A percentile compares a stretch with the other conserved stretches of the same genome.
Conservation (phyloP, 257 asterid genomes). For the Ehretia macrophylla region DNA sequence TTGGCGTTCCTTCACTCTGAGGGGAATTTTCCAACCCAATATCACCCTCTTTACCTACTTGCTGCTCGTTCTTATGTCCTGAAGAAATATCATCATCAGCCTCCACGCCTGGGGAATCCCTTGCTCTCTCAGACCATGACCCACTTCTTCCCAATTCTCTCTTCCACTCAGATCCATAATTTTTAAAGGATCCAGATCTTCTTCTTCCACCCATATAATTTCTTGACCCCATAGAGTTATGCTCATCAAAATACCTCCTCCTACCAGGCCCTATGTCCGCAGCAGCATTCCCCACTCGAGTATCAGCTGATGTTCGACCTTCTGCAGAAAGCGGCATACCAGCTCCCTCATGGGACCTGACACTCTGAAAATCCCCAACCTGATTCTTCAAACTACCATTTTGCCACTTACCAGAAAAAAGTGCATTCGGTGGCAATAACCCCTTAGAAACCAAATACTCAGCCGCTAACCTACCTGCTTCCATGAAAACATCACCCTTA, state of each 20-base stretch:
- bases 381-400: slow-evolving; percentile 48
- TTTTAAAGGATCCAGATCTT: slow-evolving; percentile 52
- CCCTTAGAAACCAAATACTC: slow-evolving; percentile 83
- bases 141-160: slow-evolving; percentile 56
- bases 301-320: slow-evolving; percentile 52
- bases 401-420: slow-evolving; percentile 59
- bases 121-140: slow-evolving; percentile 47
- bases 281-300: slow-evolving; percentile 56
- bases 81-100: slow-evolving; percentile 34
- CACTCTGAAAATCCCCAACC: slow-evolving; percentile 28
- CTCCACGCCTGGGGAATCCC: slow-evolving; percentile 36
- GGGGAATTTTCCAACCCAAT: slow-evolving; percentile 31
- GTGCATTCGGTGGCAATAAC: slow-evolving; percentile 60
- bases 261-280: slow-evolving; percentile 44
- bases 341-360: slow-evolving; percentile 43
- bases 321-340: slow-evolving; percentile 28
- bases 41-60: slow-evolving; percentile 28
- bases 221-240: slow-evolving; percentile 34
- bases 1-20: slow-evolving; percentile 20
- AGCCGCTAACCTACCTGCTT: slow-evolving; percentile 91
- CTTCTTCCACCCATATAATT: slow-evolving; percentile 52
- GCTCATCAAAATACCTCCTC: slow-evolving; percentile 58
- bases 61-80: too few relatives aligned
- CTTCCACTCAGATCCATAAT: slow-evolving; percentile 46
- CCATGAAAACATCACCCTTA: slow-evolving; percentile 58